Conservation (phyloP, 306 rosid genomes). For the Hippophae rhamnoides region DNA sequence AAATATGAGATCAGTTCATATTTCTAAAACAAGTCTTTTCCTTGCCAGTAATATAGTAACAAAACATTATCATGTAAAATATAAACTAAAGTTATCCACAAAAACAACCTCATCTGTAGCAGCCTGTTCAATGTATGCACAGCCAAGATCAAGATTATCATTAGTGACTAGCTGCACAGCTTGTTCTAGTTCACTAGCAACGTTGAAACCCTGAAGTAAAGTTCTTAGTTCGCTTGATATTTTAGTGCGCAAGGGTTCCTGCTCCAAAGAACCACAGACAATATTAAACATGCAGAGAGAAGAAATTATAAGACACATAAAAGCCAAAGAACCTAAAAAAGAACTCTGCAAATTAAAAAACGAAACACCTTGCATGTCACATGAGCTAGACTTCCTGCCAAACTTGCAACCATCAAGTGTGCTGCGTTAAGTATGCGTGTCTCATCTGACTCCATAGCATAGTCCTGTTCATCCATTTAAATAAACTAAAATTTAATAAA, state of each 20-base stretch:
- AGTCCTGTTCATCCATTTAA: conserved; percentile 47
- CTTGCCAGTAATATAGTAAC: too few species aligned
- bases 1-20: too few species aligned
- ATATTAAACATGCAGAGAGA: conserved; percentile 6
- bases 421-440: conserved; percentile 86
- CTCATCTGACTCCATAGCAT: conserved; percentile 97
- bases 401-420: conserved; percentile 97
- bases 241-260: conserved; percentile 87
- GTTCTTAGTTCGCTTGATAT: conserved; percentile 73
- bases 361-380: conserved; percentile 86
- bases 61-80: not conserved
- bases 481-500: conserved; percentile 12
- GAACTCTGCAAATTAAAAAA: not conserved
- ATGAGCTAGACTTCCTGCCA: conserved; percentile 96
- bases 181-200: conserved; percentile 68
- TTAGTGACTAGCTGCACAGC: conserved; percentile 93
- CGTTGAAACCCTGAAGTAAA: conserved; percentile 59
- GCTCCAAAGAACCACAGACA: conserved; percentile 18
- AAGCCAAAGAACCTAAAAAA: conserved; percentile 7
- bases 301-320: conserved; percentile 5
- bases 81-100: not conserved
- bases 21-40: too few species aligned
- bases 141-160: conserved; percentile 97
- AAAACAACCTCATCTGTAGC: conserved; percentile 86
- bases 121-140: conserved; percentile 93